Base-by-base conservation (phyloP, 192 early-diverging fungal genomes). In the Mortierella hygrophila region DNA sequence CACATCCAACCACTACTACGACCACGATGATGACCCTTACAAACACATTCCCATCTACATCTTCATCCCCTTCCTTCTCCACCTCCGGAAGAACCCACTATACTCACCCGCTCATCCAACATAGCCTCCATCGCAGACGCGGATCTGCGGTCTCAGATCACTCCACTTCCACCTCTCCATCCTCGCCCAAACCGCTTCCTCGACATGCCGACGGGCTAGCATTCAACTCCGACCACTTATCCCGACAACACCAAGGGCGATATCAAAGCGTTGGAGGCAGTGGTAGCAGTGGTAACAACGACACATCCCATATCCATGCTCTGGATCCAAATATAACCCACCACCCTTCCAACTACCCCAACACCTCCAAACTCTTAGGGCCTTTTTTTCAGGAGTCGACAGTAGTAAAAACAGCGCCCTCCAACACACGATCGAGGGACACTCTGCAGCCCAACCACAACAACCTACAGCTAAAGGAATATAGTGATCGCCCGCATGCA, bases 121-220 rank as follows among this genome's bases (percentile, higher is more conserved):
- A 46, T 6, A 46, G 65, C 3, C 41, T 77, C 23, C 76, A 77
- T 52, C 76, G 68, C 23, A 41, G 76, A 23, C 38, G 68, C 32
- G 76, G 76, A 29, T 77, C 76, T 75, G 54, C 47, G 1, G 29
- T 54, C 29, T 75, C 74, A 9, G 74, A 75, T 57, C 32, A 26
- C 29, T 37, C 44, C 35, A 21, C 71, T 15, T 46, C 38, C 6
- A n/a, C 70, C 21, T 42, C 71, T 41, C 71, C 71, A 15, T 46
- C 42, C 13, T 46, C 42, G 3, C 21, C 42, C 15, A 41, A 46
- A 41, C 71, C 42, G 20, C 46, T 6, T 10, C 46, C 11, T 15
- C 26, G 41, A 26, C 40, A 72, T 49, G 10, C 29, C 9, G 60
- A 65, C 11, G 60, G 6, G 10, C 21, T 18, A 9, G 42, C 70